phyloP scores from a whole-genome alignment of 1,284 basidiomycete species.

The Papiliotrema nemorosa region DNA sequence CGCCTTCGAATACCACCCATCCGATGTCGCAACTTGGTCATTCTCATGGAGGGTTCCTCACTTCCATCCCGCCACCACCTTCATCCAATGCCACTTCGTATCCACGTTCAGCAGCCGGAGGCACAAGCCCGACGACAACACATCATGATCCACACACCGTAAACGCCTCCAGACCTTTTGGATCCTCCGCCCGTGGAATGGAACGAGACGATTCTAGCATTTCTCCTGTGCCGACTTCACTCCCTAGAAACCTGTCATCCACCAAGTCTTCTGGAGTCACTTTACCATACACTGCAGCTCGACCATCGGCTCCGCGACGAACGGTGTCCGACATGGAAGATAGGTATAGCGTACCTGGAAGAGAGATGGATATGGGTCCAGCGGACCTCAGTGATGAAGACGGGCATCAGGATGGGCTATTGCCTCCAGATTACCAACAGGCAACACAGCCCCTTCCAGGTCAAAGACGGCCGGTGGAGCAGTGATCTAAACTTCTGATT shows the following conservation, averaged over 20 bases:
- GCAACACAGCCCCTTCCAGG: constrained; percentile 5
- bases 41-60: too few species aligned
- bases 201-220: not conserved
- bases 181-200: not conserved
- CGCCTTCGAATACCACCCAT: too few species aligned
- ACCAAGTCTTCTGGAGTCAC: too few species aligned
- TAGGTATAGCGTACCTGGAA: constrained; percentile 10
- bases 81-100: constrained; percentile 18
- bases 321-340: not conserved
- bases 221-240: not conserved
- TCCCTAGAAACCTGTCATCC: not conserved
- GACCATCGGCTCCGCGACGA: not conserved
- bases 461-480: too few species aligned
- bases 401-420: not conserved
- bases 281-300: not conserved
- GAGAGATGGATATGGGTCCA: constrained; percentile 15
- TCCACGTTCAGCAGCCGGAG: constrained; percentile 1
- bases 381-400: not conserved
- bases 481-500: too few species aligned
- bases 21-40: too few species aligned
- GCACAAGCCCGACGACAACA: too few species aligned
- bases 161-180: not conserved
- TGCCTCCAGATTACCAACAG: constrained; percentile 5
- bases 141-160: too few species aligned
- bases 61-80: constrained; percentile 14